Conservation (phyloP, 2,329 filamentous ascomycete genomes). For the Hypomyces rosellus region DNA sequence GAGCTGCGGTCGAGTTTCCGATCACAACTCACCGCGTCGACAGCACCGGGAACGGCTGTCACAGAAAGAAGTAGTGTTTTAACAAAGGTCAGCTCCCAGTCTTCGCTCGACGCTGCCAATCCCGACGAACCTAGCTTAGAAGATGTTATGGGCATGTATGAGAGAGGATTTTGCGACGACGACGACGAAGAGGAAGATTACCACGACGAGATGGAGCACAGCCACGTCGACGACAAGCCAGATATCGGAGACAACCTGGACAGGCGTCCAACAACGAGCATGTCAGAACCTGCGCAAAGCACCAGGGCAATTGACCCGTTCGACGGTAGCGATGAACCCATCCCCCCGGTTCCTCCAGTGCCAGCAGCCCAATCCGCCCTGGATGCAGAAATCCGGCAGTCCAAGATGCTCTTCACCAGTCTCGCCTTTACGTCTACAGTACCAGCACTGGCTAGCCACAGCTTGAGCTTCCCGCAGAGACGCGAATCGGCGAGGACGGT, state of each 20-base stretch:
- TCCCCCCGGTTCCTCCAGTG: slow-evolving; percentile 10
- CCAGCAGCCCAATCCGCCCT: slow-evolving; percentile 23
- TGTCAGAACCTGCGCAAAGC: slow-evolving; percentile 10
- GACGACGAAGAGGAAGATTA: slow-evolving; percentile 26
- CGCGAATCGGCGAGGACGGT: slow-evolving; percentile 48
- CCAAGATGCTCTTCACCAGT: slow-evolving; percentile 34
- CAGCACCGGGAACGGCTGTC: slow-evolving; percentile 53
- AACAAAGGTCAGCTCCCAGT: slow-evolving; percentile 72
- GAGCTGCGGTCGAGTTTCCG: slow-evolving; percentile 51
- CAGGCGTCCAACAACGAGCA: slow-evolving; percentile 9
- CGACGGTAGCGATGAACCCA: slow-evolving; percentile 3
- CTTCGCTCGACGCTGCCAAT: slow-evolving; percentile 45
- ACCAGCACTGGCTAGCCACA: slow-evolving; percentile 29
- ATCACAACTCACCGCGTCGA: slow-evolving; percentile 49
- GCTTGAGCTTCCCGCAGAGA: slow-evolving; percentile 29
- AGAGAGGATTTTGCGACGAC: slow-evolving; percentile 50
- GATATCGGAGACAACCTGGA: neutral
- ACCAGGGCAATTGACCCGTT: slow-evolving; percentile 1
- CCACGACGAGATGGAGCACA: slow-evolving; percentile 1
- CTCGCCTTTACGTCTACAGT: slow-evolving; percentile 34
- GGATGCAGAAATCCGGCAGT: slow-evolving; percentile 33
- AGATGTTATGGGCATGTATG: slow-evolving; percentile 66
- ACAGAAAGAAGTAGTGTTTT: slow-evolving; percentile 78
- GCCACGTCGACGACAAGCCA: slow-evolving; percentile 1
- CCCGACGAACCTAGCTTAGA: slow-evolving; percentile 57